Base-by-base conservation (phyloP, 805 yeast genomes). In the Nakazawaea peltata region DNA sequence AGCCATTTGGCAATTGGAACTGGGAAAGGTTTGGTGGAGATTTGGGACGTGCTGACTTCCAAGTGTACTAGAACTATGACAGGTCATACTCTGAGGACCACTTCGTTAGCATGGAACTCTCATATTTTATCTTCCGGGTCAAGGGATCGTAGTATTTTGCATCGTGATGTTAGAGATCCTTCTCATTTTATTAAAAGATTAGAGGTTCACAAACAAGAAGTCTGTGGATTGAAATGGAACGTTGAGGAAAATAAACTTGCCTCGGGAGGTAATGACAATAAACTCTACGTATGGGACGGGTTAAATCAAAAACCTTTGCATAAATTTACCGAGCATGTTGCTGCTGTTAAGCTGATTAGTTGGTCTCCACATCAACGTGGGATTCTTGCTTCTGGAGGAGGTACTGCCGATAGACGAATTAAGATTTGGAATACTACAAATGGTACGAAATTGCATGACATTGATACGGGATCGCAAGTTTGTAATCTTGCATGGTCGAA, bases 281-380 rank as follows among this genome's bases (percentile, higher is more conserved):
- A 74, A 48, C 66, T 92, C 17, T 69, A 73, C 44, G 81, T 92
- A 9, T 92, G 97, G 92, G 95, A 86, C 51, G 95, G 92, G 1
- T 54, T 77, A 30, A 71, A 70, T 35, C 54, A 69, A 4, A 67
- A 66, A 36, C 97, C 98, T 2, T 54, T 85, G 19, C 72, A 78
- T 50, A 78, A 68, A 40, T 81, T 87, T 47, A 65, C 69, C 2
- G 95, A 86, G 43, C 97, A 92, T 54, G 75, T 73, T 13, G 97
- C 97, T 1, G 98, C 98, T 0, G 94, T 92, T 3, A 92, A 92
- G 58, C 98, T 97, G 0, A 70, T 92, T 35, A 84, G 95, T 2
- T 92, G 98, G 98, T 83, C 94, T 1, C 97, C 98, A 2, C 97
- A 92, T 53, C 95, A 86, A 53, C 65, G 97, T 37, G 97, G 97